Conservation (phyloP, 2,329 filamentous ascomycete species). For the Knufia petricola region DNA sequence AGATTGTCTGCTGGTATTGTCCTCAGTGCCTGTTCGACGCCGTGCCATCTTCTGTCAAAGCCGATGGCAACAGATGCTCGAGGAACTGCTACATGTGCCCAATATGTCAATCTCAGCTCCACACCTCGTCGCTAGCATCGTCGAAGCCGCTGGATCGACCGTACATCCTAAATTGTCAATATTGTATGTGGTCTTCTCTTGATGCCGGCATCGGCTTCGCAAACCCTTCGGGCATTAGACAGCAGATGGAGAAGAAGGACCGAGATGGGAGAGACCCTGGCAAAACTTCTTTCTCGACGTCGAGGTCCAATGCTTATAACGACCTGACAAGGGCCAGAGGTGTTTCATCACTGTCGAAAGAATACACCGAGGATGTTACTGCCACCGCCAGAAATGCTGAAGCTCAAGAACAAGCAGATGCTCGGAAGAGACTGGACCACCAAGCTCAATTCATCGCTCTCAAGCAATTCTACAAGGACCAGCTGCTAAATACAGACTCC, state of each 20-base stretch:
- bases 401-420: constrained; percentile 25
- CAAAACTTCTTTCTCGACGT: constrained; percentile 16
- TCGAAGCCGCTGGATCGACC: constrained; percentile 40
- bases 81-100: constrained; percentile 95
- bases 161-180: constrained; percentile 75
- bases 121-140: constrained; percentile 49
- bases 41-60: constrained; percentile 81
- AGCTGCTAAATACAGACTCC: constrained; percentile 56
- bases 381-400: constrained; percentile 26
- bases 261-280: constrained; percentile 28
- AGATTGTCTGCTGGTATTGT: constrained; percentile 91
- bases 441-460: constrained; percentile 67
- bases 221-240: constrained; percentile 74
- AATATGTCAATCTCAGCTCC: constrained; percentile 71
- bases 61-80: constrained; percentile 88
- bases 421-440: constrained; percentile 37
- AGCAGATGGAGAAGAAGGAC: constrained; percentile 62
- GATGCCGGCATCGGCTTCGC: constrained; percentile 88
- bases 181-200: constrained; percentile 85
- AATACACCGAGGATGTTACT: constrained; percentile 16
- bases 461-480: constrained; percentile 69
- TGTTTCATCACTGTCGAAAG: constrained; percentile 14
- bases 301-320: constrained; percentile 12
- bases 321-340: constrained; percentile 16
- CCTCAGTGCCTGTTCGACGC: constrained; percentile 94